These are phyloP conservation scores for Pterula multifida DNA, from an alignment of 1,284 basidiomycete species.

Conservation along the genomic window DNA sequence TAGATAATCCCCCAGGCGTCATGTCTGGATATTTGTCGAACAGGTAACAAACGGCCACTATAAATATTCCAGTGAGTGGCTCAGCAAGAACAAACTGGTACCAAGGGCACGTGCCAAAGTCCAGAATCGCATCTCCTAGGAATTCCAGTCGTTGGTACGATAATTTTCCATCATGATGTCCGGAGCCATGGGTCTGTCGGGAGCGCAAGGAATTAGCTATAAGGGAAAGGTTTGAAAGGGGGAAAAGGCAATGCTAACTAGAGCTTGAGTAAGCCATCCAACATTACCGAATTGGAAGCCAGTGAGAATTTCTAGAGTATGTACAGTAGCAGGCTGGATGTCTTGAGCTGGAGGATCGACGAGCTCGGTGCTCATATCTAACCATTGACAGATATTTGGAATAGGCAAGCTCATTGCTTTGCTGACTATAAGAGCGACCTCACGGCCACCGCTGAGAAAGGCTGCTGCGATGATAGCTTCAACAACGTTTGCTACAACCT, in stretches of 20 bases:
- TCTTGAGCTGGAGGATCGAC: constrained; percentile 25
- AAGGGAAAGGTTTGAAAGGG: too few relatives aligned
- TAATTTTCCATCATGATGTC: constrained; percentile 37
- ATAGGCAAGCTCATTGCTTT: constrained; percentile 55
- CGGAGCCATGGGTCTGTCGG: constrained; percentile 52
- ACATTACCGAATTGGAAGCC: constrained; percentile 48
- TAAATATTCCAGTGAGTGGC: constrained; percentile 5
- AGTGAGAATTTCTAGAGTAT: constrained; percentile 49
- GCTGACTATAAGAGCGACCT: constrained; percentile 46
- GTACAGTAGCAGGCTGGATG: constrained; percentile 26
- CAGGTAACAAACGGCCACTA: constrained; percentile 66
- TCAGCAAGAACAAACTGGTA: constrained; percentile 4
- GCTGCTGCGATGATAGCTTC: constrained; percentile 77
- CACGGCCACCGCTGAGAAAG: constrained; percentile 56
- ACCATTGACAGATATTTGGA: constrained; percentile 50
- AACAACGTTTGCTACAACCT: constrained; percentile 73
- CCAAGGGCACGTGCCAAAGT: constrained; percentile 45
- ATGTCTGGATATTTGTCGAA: constrained; percentile 49
- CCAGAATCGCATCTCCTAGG: constrained; percentile 71
- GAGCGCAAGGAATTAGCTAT: constrained; percentile 6
- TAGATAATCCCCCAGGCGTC: constrained; percentile 58
- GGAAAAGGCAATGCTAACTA: constrained; percentile 44
- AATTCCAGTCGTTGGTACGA: constrained; percentile 71
- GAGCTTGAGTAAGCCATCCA: constrained; percentile 53
- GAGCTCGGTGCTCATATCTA: constrained; percentile 49